Evolutionary conservation across 345 rosid genomes (phyloP).

Genomic region (Kernera saxatilis): DNA sequence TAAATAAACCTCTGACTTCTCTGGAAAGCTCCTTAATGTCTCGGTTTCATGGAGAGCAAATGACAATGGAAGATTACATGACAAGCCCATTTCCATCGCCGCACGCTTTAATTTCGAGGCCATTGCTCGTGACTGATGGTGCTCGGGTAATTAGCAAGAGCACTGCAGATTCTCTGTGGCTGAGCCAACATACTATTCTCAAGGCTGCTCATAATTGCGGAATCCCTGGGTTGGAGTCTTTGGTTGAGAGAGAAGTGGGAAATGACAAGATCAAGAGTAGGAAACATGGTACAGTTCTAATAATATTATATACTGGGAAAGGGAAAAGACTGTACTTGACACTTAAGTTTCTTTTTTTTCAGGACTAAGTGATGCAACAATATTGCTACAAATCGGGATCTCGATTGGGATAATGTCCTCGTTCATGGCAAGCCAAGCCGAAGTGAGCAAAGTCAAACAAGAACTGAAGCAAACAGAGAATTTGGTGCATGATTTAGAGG

Average conservation of each 20-base stretch:
- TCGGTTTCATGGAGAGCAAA: slow-evolving; percentile 48
- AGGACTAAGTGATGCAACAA: slow-evolving; percentile 44
- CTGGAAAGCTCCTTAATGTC: slow-evolving; percentile 79
- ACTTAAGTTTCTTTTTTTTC: slow-evolving; percentile 6
- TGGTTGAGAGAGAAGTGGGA: not conserved
- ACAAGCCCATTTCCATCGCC: slow-evolving; percentile 42
- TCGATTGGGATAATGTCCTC: slow-evolving; percentile 65
- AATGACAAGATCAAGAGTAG: slow-evolving; percentile 23
- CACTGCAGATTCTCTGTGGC: slow-evolving; percentile 28
- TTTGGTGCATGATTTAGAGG: slow-evolving; percentile 82
- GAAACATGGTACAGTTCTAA: slow-evolving; percentile 28
- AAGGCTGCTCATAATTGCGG: slow-evolving; percentile 1
- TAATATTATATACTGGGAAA: not conserved
- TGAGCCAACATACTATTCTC: slow-evolving; percentile 2
- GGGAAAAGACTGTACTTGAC: not conserved
- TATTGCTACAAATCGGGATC: slow-evolving; percentile 64
- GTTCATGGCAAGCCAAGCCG: slow-evolving; percentile 44
- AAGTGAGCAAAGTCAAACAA: slow-evolving; percentile 50
- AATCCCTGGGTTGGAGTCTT: not conserved
- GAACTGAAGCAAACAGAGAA: slow-evolving; percentile 66
- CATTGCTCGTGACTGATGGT: slow-evolving; percentile 71
- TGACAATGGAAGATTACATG: slow-evolving; percentile 46
- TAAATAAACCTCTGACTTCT: slow-evolving; percentile 53
- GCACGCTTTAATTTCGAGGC: slow-evolving; percentile 39
- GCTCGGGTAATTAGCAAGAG: slow-evolving; percentile 46